These are phyloP conservation scores for Sanguinoderma infundibulare DNA, from an alignment of 1,284 basidiomycete species.

Conservation along the genomic window DNA sequence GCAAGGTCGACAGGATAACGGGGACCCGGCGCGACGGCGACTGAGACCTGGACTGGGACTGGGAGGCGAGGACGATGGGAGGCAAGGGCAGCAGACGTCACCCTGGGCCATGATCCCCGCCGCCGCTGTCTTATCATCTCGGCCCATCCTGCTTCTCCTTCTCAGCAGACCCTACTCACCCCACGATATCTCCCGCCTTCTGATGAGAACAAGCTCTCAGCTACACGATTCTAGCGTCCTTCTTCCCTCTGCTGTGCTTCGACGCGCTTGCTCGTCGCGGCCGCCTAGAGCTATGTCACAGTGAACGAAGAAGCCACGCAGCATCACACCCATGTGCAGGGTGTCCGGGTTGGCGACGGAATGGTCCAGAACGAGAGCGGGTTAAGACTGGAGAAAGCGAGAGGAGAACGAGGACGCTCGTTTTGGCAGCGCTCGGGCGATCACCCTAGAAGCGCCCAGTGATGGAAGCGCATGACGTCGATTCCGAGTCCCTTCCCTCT, in stretches of 20 bases:
- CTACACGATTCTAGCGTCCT: slow-evolving; percentile 5
- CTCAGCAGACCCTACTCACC: not conserved
- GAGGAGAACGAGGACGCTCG: slow-evolving; percentile 4
- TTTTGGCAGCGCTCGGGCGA: slow-evolving; percentile 9
- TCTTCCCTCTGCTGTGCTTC: not conserved
- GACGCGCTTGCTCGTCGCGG: not conserved
- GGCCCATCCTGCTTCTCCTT: not conserved
- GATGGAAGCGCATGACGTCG: slow-evolving; percentile 4
- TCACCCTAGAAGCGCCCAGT: slow-evolving; percentile 1
- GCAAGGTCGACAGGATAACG: not conserved
- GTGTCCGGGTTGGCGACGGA: not conserved
- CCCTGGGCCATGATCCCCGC: not conserved
- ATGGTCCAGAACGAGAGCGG: not conserved
- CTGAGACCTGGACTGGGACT: not conserved
- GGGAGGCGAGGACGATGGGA: not conserved
- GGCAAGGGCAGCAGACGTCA: not conserved
- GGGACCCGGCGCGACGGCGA: not conserved
- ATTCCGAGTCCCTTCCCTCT: not conserved
- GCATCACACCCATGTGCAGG: not conserved
- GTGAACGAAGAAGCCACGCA: not conserved
- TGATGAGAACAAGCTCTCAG: slow-evolving; percentile 18
- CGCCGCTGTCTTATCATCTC: slow-evolving; percentile 7
- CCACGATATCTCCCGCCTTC: slow-evolving; percentile 7
- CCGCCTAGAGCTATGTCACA: not conserved
- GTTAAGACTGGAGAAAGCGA: too few relatives aligned